These are phyloP conservation scores for Nyssa sinensis DNA, from an alignment of 148 eudicot species.

Conservation along the genomic window DNA sequence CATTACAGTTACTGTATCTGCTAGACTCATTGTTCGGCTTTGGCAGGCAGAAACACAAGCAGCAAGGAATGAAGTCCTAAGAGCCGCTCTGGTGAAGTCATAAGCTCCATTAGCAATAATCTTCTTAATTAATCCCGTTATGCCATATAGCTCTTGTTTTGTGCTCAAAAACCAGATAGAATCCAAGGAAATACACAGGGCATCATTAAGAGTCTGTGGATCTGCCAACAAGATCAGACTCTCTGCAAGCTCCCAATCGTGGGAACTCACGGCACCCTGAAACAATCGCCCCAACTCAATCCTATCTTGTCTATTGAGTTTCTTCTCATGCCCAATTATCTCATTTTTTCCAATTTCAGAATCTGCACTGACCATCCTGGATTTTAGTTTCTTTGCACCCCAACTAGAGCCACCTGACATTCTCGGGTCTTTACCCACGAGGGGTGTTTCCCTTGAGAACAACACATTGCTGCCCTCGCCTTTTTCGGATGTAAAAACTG, in stretches of 20 bases:
- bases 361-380: conserved; percentile 31
- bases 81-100: conserved; percentile 97
- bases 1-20: conserved; percentile 92
- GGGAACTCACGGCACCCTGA: conserved; percentile 78
- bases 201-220: conserved; percentile 80
- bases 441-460: conserved; percentile 71
- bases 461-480: conserved; percentile 76
- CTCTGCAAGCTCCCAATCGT: conserved; percentile 83
- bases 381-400: conserved; percentile 55
- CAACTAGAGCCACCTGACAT: conserved; percentile 36
- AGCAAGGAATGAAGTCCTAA: conserved; percentile 94
- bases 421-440: conserved; percentile 40
- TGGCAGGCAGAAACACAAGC: conserved; percentile 98
- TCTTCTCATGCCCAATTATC: conserved; percentile 45
- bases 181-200: conserved; percentile 89
- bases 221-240: conserved; percentile 73
- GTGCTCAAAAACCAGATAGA: conserved; percentile 92
- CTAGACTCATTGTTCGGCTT: conserved; percentile 88
- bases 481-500: conserved; percentile 36
- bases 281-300: conserved; percentile 71
- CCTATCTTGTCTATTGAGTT: conserved; percentile 81
- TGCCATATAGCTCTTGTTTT: conserved; percentile 62
- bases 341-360: conserved; percentile 44
- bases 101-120: conserved; percentile 72
- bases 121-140: conserved; percentile 70